phyloP scores from a whole-genome alignment of 2,329 filamentous ascomycete genomes.

The Plectosphaerella sp. region DNA sequence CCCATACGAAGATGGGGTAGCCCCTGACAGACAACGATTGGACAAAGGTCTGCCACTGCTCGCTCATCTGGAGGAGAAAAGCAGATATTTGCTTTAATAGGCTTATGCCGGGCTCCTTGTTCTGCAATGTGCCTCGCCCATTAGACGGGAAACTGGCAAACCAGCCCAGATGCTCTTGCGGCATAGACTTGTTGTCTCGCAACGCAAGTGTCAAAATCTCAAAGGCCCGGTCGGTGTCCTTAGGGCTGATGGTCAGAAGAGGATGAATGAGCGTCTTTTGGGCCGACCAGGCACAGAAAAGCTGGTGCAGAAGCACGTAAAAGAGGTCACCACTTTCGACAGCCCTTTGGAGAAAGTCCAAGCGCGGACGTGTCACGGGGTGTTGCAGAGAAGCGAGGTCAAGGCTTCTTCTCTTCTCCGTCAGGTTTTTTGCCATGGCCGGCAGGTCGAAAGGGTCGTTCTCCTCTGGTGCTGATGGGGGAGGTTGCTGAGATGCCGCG shows the following conservation, averaged over 20 bases:
- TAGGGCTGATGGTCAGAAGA: slow-evolving; percentile 3
- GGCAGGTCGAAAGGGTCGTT: too few relatives aligned
- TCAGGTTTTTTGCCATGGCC: too few relatives aligned
- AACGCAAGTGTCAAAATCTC: background rate
- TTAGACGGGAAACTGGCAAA: slow-evolving; percentile 21
- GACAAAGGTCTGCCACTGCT: slow-evolving; percentile 15
- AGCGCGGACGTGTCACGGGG: slow-evolving; percentile 28
- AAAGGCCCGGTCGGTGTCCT: slow-evolving; percentile 26
- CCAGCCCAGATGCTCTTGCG: slow-evolving; percentile 18
- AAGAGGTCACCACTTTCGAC: slow-evolving; percentile 45
- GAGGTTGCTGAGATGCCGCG: too few relatives aligned
- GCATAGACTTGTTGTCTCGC: slow-evolving; percentile 6
- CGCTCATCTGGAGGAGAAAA: slow-evolving; percentile 18
- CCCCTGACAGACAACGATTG: slow-evolving; percentile 9
- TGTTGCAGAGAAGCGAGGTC: background rate
- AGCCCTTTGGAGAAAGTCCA: slow-evolving; percentile 52
- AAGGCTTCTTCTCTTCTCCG: too few relatives aligned
- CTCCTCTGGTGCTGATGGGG: too few relatives aligned
- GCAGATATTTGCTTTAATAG: background rate
- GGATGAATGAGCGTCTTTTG: slow-evolving; percentile 27
- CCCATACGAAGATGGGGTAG: slow-evolving; percentile 22
- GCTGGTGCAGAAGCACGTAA: slow-evolving; percentile 62
- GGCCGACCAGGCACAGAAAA: slow-evolving; percentile 54
- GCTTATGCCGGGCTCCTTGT: background rate
- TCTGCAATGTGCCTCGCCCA: background rate